Percentiles rank a stretch among this genome's conserved stretches.
These are phyloP conservation scores for Globisporangium barbulae DNA, from an alignment of 352 stramenopile species.

Conservation along the genomic window DNA sequence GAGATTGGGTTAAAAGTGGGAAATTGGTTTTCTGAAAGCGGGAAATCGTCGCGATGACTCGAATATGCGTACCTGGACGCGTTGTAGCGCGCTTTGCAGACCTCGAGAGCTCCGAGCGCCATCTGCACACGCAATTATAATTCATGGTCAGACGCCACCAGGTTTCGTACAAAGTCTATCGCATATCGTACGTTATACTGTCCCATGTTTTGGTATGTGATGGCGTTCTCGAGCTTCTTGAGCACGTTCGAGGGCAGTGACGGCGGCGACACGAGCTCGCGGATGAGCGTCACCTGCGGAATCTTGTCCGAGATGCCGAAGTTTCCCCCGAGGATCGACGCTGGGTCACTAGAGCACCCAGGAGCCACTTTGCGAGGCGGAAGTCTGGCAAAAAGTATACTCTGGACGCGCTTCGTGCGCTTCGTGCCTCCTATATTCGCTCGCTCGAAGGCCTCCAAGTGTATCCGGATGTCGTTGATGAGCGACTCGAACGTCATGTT, in stretches of 20 bases:
- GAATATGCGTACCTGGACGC: constrained; percentile 24
- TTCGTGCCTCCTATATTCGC: constrained; percentile 7
- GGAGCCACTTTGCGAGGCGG: constrained; percentile 25
- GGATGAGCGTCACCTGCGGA: constrained; percentile 54
- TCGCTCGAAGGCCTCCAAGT: constrained; percentile 23
- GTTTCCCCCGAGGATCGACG: background rate
- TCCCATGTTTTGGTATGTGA: constrained; percentile 64
- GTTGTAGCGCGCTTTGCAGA: constrained; percentile 34
- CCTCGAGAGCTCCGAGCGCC: constrained; percentile 47
- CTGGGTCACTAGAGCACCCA: background rate
- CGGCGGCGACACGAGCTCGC: constrained; percentile 50
- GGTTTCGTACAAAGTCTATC: background rate
- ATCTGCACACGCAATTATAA: constrained; percentile 32
- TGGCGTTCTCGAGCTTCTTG: constrained; percentile 44
- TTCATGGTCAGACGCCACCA: background rate
- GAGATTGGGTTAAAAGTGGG: background rate
- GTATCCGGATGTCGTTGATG: constrained; percentile 27
- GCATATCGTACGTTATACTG: constrained; percentile 51
- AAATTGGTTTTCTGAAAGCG: background rate
- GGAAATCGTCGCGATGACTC: background rate
- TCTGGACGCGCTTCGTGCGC: constrained; percentile 23
- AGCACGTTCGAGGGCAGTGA: constrained; percentile 32
- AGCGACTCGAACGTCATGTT: constrained; percentile 18
- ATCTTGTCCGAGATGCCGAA: constrained; percentile 18
- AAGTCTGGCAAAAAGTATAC: constrained; percentile 33